Conservation (phyloP, 495 filamentous ascomycete species). For the Xylaria curta region DNA sequence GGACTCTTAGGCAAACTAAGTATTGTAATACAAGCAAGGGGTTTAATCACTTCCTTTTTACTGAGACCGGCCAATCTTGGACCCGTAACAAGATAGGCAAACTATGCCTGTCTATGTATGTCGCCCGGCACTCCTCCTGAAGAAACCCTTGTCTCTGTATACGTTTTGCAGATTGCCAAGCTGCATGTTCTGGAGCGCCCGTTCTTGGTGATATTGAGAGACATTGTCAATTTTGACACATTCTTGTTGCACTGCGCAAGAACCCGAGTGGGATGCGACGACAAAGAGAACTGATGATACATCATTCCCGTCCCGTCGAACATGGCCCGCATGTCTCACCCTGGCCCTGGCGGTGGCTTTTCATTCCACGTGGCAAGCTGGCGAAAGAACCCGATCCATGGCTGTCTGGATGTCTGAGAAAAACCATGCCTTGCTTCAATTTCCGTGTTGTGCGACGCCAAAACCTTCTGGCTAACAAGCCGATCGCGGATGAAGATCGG, state of each 20-base stretch:
- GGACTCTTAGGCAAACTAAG: background rate
- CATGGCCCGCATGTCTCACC: constrained; percentile 11
- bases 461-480: background rate
- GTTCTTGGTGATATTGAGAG: constrained; percentile 2
- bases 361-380: constrained; percentile 28
- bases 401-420: constrained; percentile 8
- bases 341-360: constrained; percentile 19
- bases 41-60: background rate
- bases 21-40: constrained; percentile 8
- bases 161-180: background rate
- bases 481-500: background rate
- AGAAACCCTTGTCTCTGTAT: background rate
- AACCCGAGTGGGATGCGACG: constrained; percentile 4
- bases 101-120: background rate
- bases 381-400: constrained; percentile 11
- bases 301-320: background rate
- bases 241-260: background rate
- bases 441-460: constrained; percentile 15
- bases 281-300: constrained; percentile 2
- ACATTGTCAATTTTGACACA: background rate
- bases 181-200: background rate
- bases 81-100: background rate
- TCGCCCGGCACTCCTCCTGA: background rate
- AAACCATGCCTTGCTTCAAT: background rate
- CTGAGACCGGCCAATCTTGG: background rate